Evolutionary conservation across 2,329 filamentous ascomycete genomes (phyloP).

Genomic region (Colletotrichum sp.): DNA sequence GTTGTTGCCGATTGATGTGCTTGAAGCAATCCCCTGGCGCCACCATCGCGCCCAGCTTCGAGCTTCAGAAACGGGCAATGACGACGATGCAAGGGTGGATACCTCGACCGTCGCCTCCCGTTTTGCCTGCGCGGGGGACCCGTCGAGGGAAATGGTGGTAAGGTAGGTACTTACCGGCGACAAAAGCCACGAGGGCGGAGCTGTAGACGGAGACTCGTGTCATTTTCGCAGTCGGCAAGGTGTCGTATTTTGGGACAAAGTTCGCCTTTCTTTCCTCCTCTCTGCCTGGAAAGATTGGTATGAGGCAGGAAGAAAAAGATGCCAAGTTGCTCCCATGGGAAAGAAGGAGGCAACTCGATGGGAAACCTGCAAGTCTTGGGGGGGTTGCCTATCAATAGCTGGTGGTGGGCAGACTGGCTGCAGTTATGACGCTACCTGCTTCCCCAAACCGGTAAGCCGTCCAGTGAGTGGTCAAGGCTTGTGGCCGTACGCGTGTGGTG

Average conservation of each 20-base stretch:
- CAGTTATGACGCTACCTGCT: slow-evolving; percentile 20
- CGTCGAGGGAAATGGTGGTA: background rate
- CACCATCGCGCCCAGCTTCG: background rate
- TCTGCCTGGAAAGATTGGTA: slow-evolving; percentile 1
- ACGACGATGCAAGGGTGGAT: slow-evolving; percentile 16
- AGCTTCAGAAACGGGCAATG: background rate
- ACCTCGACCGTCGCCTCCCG: background rate
- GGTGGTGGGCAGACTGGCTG: slow-evolving; percentile 9
- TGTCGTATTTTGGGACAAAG: background rate
- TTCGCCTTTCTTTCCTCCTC: background rate
- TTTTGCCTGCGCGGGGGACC: background rate
- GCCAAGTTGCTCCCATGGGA: background rate
- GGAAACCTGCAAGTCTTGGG: background rate
- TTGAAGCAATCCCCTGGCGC: background rate
- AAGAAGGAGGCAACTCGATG: background rate
- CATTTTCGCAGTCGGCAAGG: slow-evolving; percentile 32
- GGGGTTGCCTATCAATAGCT: slow-evolving; percentile 1
- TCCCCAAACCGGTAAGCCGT: slow-evolving; percentile 9
- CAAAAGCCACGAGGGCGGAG: slow-evolving; percentile 45
- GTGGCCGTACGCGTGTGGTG: background rate
- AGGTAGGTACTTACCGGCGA: slow-evolving; percentile 42
- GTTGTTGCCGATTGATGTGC: background rate
- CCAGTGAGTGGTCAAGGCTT: background rate
- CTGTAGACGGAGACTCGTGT: slow-evolving; percentile 49
- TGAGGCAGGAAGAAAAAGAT: background rate